Base-by-base conservation (phyloP, 2,329 filamentous ascomycete genomes). In the Trichophyton verrucosum region DNA sequence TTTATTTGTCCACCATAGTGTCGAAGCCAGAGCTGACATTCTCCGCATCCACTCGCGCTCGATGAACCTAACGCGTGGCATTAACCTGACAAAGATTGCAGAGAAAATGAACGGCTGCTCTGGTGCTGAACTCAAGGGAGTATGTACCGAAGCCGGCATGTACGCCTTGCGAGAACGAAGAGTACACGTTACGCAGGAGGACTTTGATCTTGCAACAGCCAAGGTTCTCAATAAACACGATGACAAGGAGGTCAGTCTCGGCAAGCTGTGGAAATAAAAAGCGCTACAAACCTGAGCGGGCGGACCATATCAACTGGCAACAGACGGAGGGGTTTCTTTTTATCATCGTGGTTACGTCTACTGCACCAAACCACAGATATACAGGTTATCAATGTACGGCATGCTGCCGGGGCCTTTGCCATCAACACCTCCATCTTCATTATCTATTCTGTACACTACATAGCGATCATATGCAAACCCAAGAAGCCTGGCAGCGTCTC, bases 61-160 rank as follows among this genome's bases (percentile, higher is more conserved):
- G 77, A 99, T 99, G 94, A 99, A 99, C 78, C 77, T 99, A 69
- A 99, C 94, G 13, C 85, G 94, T 71, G 94, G 94, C 59, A 97
- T 99, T 79, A 95, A 99, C 77, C 80, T 99, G 66, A 95, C 84
- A 70, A 99, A 99, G 85, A 95, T 97, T 69, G 94, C 94, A 33
- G 94, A 99, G 81, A 97, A 97, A 84, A 99, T 99, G 94, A 96
- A 96, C 71, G 94, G 94, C 58, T 99, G 94, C 77, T 96, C 91
- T 2, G 94, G 94, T 63, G 94, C 94, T 60, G 94, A 99, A 77
- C 78, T 99, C 68, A 99, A 99, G 84, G 94, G 94, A 79, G 94
- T 99, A 56, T 99, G 94, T 75, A 99, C 94, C 53, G 94, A 99
- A 76, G 91, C 94, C 2, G 94, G 94, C 69, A 99, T 99, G 94